phyloP scores from a whole-genome alignment of 306 rosid genomes.

The Castanea mollissima region DNA sequence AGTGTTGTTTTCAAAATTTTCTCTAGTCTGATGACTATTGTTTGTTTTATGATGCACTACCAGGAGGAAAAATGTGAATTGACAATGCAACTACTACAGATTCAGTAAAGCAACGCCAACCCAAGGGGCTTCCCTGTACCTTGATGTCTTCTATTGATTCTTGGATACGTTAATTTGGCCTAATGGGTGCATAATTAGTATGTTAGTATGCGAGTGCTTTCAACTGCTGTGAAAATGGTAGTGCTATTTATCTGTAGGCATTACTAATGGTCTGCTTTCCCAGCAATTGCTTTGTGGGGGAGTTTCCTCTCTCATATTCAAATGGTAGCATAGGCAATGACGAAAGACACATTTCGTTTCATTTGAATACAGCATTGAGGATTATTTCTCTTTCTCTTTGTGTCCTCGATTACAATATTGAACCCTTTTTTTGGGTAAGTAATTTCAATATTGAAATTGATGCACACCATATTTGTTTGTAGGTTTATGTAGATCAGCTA shows the following conservation, averaged over 20 bases:
- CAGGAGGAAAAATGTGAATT: slow-evolving; percentile 81
- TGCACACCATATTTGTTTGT: background rate
- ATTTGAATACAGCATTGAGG: background rate
- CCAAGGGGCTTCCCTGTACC: slow-evolving; percentile 39
- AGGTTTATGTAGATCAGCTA: background rate
- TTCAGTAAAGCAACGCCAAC: slow-evolving; percentile 74
- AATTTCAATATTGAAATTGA: too few relatives aligned
- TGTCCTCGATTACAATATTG: too few relatives aligned
- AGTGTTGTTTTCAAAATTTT: background rate
- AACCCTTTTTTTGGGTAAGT: too few relatives aligned
- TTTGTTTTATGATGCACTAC: background rate
- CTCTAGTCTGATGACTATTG: background rate
- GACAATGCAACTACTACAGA: slow-evolving; percentile 60
- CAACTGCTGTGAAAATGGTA: background rate
- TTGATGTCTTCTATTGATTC: too few relatives aligned
- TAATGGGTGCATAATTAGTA: too few relatives aligned
- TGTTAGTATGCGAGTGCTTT: too few relatives aligned
- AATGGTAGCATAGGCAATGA: background rate
- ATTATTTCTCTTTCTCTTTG: too few relatives aligned
- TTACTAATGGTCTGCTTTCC: background rate
- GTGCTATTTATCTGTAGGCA: background rate
- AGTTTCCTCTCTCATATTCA: background rate
- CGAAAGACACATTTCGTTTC: background rate
- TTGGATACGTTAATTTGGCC: too few relatives aligned
- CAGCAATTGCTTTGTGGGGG: background rate